Percentiles rank a stretch among this genome's conserved stretches.
Conservation (phyloP, 2,329 filamentous ascomycete genomes). For the Aspergillus quadricinctus region DNA sequence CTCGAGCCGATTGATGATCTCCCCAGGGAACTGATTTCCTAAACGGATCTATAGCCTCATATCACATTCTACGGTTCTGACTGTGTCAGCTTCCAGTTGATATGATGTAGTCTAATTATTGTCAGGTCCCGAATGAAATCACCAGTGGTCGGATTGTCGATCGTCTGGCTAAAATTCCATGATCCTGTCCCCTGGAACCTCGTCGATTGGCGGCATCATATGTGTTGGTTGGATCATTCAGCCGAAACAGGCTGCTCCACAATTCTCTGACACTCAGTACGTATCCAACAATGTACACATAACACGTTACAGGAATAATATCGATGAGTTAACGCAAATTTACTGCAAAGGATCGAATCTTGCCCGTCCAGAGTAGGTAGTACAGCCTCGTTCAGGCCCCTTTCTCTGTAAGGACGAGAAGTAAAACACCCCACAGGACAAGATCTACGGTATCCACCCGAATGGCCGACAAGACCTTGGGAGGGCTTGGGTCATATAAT, state of each 20-base stretch:
- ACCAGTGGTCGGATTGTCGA: not conserved
- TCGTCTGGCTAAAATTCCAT: slow-evolving; percentile 9
- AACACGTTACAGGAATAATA: not conserved
- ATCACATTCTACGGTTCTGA: not conserved
- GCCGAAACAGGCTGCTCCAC: not conserved
- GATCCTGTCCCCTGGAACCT: slow-evolving; percentile 17
- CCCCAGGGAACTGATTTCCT: not conserved
- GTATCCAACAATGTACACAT: not conserved
- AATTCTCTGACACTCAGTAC: not conserved
- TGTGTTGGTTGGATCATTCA: not conserved
- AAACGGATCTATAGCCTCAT: not conserved
- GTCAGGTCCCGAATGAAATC: not conserved
- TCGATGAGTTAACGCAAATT: not conserved
- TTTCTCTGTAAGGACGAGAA: not conserved
- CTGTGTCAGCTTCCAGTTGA: not conserved
- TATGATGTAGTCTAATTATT: not conserved
- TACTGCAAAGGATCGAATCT: not conserved
- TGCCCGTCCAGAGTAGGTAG: not conserved
- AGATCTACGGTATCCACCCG: not conserved
- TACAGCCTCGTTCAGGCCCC: not conserved
- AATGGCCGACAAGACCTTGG: not conserved
- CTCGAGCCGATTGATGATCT: not conserved
- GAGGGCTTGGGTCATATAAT: not conserved
- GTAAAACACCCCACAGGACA: not conserved
- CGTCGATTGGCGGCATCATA: slow-evolving; percentile 8